A percentile compares a stretch with the other conserved stretches of the same genome.
phyloP scores from a whole-genome alignment of 768 basidiomycete genomes.

The Leccinum ochraceum region DNA sequence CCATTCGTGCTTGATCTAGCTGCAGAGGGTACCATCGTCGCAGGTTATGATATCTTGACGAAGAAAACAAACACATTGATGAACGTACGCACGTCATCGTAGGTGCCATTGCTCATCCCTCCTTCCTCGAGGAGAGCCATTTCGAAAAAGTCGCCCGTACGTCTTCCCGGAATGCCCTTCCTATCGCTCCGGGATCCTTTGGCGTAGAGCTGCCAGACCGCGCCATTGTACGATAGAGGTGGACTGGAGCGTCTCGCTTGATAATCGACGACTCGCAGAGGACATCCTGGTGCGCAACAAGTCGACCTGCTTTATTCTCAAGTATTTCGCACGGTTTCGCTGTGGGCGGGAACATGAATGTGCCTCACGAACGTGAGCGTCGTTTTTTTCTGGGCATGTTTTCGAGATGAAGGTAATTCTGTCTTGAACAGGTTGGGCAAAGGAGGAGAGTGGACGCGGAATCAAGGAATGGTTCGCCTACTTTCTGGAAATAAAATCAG shows the following conservation, averaged over 20 bases:
- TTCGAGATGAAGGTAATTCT: no score
- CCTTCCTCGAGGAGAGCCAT: slow-evolving; percentile 51
- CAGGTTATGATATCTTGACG: slow-evolving; percentile 34
- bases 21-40: slow-evolving; percentile 43
- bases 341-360: slow-evolving; percentile 14
- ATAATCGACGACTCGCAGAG: no score
- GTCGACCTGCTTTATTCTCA: slow-evolving; percentile 21
- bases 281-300: no score
- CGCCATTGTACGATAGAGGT: no score
- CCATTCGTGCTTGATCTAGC: slow-evolving; percentile 48
- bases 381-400: no score
- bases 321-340: slow-evolving; percentile 23
- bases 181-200: not conserved
- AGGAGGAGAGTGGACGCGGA: slow-evolving; percentile 53
- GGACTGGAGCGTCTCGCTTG: no score
- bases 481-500: slow-evolving; percentile 26
- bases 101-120: slow-evolving; percentile 56
- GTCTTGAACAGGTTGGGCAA: slow-evolving; percentile 51
- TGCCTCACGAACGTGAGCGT: slow-evolving; percentile 23
- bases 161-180: slow-evolving; percentile 11
- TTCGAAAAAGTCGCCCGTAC: slow-evolving; percentile 49
- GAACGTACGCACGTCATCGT: not conserved
- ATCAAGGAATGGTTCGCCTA: slow-evolving; percentile 50
- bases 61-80: not conserved
- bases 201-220: not conserved